These are phyloP conservation scores for Zygosaccharomyces gambellarensis DNA, from an alignment of 805 yeast species.

Conservation along the genomic window DNA sequence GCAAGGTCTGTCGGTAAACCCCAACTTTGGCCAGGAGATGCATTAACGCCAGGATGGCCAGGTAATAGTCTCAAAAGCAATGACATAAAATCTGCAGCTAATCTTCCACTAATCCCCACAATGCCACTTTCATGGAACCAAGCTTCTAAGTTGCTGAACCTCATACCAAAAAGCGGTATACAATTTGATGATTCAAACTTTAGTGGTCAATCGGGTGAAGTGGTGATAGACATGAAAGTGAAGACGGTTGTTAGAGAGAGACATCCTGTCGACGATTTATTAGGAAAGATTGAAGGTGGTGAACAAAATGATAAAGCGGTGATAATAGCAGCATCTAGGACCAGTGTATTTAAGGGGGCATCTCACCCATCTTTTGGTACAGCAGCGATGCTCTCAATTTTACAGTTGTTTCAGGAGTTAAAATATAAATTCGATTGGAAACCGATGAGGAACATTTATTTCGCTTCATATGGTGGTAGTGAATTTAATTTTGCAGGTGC, in stretches of 20 bases:
- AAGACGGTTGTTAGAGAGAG: slow-evolving; percentile 44
- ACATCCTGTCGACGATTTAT: slow-evolving; percentile 72
- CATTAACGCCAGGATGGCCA: slow-evolving; percentile 69
- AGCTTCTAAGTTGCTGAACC: slow-evolving; percentile 41
- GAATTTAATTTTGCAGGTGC: slow-evolving; percentile 80
- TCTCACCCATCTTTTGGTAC: slow-evolving; percentile 70
- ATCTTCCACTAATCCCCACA: slow-evolving; percentile 68
- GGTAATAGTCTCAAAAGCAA: slow-evolving; percentile 41
- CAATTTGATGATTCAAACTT: slow-evolving; percentile 19
- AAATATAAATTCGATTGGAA: slow-evolving; percentile 66
- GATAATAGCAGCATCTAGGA: slow-evolving; percentile 79
- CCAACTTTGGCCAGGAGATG: slow-evolving; percentile 68
- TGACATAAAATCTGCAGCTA: slow-evolving; percentile 43
- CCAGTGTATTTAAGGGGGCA: slow-evolving; percentile 73
- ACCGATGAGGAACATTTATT: slow-evolving; percentile 77
- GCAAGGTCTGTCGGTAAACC: slow-evolving; percentile 51
- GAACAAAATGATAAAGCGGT: slow-evolving; percentile 74
- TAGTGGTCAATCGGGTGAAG: slow-evolving; percentile 22
- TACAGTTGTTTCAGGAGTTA: slow-evolving; percentile 60
- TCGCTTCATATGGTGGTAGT: slow-evolving; percentile 78
- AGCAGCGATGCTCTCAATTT: slow-evolving; percentile 62
- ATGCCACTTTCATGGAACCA: slow-evolving; percentile 75
- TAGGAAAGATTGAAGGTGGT: slow-evolving; percentile 71
- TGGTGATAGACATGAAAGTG: slow-evolving; percentile 32
- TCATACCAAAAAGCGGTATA: slow-evolving; percentile 27